phyloP scores from a whole-genome alignment of 108 stramenopile genomes.

The Fragilaria crotonensis region DNA sequence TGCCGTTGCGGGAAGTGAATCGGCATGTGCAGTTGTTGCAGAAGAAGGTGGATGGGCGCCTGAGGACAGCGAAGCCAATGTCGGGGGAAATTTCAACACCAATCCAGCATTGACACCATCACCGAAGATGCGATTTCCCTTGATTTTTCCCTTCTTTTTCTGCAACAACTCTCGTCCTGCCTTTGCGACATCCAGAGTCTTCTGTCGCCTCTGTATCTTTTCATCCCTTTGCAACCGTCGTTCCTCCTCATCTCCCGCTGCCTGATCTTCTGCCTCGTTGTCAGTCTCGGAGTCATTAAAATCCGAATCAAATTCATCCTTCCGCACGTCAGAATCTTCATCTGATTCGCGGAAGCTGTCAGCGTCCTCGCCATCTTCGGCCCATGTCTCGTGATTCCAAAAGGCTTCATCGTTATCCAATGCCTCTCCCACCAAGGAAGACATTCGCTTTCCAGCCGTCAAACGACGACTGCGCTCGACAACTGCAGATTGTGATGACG shows the following conservation, averaged over 20 bases:
- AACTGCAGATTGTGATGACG: no score
- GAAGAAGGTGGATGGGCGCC: neutral
- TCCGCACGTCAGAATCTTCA: conserved; percentile 50
- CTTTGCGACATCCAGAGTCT: conserved; percentile 19
- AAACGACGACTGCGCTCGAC: conserved; percentile 55
- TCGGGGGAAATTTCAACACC: conserved; percentile 64
- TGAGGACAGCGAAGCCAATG: neutral
- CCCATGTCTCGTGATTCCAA: conserved; percentile 87
- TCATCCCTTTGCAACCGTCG: conserved; percentile 26
- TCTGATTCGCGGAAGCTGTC: conserved; percentile 73
- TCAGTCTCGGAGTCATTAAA: conserved; percentile 79
- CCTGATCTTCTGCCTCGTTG: conserved; percentile 47
- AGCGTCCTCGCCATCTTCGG: conserved; percentile 52
- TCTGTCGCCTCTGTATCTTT: conserved; percentile 9
- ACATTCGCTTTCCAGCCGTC: conserved; percentile 77
- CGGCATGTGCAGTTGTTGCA: conserved; percentile 2
- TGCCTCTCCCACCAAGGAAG: conserved; percentile 59
- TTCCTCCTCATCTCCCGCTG: conserved; percentile 48
- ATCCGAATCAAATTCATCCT: conserved; percentile 83
- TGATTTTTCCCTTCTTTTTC: conserved; percentile 37
- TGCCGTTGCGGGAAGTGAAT: neutral
- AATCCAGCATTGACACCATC: conserved; percentile 72
- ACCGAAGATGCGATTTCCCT: conserved; percentile 32
- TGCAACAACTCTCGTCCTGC: conserved; percentile 23
- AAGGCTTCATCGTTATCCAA: conserved; percentile 77